Base-by-base conservation (phyloP, 805 yeast species). In the Yamadazyma insecticola region DNA sequence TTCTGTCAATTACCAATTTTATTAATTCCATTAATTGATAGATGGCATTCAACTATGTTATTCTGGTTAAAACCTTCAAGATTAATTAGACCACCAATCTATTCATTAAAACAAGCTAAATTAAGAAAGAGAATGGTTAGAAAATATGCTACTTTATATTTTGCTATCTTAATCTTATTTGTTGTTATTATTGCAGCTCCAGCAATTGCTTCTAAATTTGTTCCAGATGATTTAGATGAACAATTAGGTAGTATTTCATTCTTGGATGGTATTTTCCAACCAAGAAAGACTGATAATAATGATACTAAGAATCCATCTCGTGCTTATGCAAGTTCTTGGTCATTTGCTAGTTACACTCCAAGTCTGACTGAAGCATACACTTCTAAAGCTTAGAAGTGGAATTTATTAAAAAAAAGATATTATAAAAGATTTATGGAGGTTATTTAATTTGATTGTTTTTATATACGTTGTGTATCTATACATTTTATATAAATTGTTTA, bases 31-130 rank as follows among this genome's bases (percentile, higher is more conserved):
- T 71, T 76, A 60, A 67, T 88, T 60, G 98, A 92, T 68, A 85
- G 85, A 70, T 88, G 95, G 95, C 99, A 92, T 65, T 90, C 98
- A 27, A 80, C 88, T 61, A 82, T 90, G 94, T 72, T 92, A 64
- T 92, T 92, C 81, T 92, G 99, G 99, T 81, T 94, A 67, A 85
- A 87, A 60, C 98, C 98, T 36, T 63, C 92, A 41, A 81, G 95
- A 67, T 95, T 88, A 69, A 89, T 92, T 55, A 84, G 97, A 65
- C 97, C 97, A 40, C 97, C 98, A 51, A 88, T 92, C 57, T 89
- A 87, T 68, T 87, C 97, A 13, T 71, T 90, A 67, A 92, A 92
- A 68, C 97, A 92, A 70, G 90, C 94, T 36, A 81, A 86, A 67
- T 78, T 89, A 62, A 83, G 98, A 59, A 87, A 83, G 82, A 81